Evolutionary conservation across 2,329 filamentous ascomycete genomes (phyloP).

Genomic region (Cladophialophora carrionii): DNA sequence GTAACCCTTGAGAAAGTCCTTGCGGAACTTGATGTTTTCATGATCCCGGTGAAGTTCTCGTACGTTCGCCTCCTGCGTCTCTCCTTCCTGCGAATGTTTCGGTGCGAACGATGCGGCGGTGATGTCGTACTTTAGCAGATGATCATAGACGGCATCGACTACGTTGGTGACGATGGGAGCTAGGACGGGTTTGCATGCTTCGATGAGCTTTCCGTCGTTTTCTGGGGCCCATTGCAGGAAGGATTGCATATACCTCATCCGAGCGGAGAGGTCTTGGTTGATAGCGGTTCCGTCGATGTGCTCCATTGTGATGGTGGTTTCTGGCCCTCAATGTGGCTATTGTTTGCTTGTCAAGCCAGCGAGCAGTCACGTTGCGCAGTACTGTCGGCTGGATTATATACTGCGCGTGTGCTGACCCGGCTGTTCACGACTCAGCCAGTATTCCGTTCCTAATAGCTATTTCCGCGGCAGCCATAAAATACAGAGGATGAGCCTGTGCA

Average conservation of each 20-base stretch:
- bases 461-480: conserved; percentile 5
- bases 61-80: conserved; percentile 12
- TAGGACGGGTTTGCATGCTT: conserved; percentile 37
- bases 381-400: not conserved
- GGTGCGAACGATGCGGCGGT: conserved; percentile 42
- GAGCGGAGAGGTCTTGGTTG: conserved; percentile 27
- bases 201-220: conserved; percentile 38
- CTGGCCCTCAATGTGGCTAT: not conserved
- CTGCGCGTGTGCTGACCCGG: not conserved
- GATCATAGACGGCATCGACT: conserved; percentile 41
- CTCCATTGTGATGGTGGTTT: conserved; percentile 26
- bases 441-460: not conserved
- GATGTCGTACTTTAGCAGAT: conserved; percentile 41
- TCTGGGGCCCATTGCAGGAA: conserved; percentile 41
- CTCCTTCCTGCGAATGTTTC: conserved; percentile 35
- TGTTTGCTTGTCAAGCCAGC: not conserved
- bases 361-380: not conserved
- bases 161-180: conserved; percentile 39
- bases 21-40: conserved; percentile 41
- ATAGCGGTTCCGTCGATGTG: conserved; percentile 29
- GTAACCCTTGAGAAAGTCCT: conserved; percentile 41
- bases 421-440: not conserved
- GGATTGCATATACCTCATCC: conserved; percentile 39
- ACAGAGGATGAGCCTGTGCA: not conserved
- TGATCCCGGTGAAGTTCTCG: conserved; percentile 37